Conservation (phyloP, 192 early-diverging fungal species). For the Entophlyctis luteolus region DNA sequence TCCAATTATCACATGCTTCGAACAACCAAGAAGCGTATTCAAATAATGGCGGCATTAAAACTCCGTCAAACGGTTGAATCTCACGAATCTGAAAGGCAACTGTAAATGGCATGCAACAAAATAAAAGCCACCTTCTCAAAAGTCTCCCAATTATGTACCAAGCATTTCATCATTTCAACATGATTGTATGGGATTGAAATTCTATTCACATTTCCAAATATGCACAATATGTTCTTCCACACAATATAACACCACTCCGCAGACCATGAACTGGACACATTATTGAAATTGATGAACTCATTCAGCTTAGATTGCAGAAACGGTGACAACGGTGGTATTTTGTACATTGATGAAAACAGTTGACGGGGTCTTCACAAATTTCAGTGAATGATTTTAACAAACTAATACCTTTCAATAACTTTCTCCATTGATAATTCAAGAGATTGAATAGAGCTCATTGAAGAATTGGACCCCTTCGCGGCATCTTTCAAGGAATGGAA, state of each 20-base stretch:
- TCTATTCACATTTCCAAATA: conserved; percentile 68
- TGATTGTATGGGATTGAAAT: conserved; percentile 62
- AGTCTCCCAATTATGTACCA: conserved; percentile 65
- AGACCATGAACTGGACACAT: neutral
- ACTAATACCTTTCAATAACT: conserved; percentile 3
- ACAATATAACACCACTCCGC: conserved; percentile 31
- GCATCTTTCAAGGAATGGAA: conserved; percentile 9
- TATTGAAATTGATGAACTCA: conserved; percentile 58
- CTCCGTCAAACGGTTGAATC: conserved; percentile 53
- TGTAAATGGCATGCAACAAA: neutral
- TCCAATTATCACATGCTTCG: conserved; percentile 59
- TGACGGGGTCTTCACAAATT: neutral
- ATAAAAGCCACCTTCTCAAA: conserved; percentile 42
- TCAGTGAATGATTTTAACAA: neutral
- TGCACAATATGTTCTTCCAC: conserved; percentile 80
- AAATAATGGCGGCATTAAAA: conserved; percentile 64
- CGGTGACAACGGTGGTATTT: neutral
- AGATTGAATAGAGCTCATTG: conserved; percentile 19
- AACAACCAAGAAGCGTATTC: conserved; percentile 78
- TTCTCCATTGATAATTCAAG: conserved; percentile 2
- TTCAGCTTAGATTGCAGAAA: conserved; percentile 13
- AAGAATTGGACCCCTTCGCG: conserved; percentile 7
- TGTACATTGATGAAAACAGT: neutral
- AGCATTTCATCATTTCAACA: conserved; percentile 59
- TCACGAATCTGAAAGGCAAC: conserved; percentile 41